Conservation (phyloP, 1,284 basidiomycete species). For the Serendipita sp. region DNA sequence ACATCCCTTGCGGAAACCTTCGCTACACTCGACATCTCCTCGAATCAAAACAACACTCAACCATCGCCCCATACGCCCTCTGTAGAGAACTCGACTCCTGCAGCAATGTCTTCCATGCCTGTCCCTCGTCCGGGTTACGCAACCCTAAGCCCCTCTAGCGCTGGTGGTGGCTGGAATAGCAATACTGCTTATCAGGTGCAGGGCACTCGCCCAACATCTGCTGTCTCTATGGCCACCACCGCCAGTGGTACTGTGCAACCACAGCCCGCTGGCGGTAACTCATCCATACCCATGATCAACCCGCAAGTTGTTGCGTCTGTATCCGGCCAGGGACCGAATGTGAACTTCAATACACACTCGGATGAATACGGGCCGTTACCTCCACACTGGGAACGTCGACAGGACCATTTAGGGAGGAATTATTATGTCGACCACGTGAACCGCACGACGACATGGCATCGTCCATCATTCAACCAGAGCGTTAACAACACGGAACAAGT, state of each 20-base stretch:
- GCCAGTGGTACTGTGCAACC: background rate
- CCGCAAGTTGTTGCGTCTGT: background rate
- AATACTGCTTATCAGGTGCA: background rate
- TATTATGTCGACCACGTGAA: slow-evolving; percentile 44
- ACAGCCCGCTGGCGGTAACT: background rate
- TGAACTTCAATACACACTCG: slow-evolving; percentile 34
- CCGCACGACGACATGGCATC: slow-evolving; percentile 42
- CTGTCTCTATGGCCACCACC: background rate
- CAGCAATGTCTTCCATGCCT: background rate
- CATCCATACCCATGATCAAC: background rate
- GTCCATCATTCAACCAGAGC: slow-evolving; percentile 23
- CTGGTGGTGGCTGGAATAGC: background rate
- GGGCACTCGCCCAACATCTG: background rate
- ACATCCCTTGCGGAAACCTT: slow-evolving; percentile 18
- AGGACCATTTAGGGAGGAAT: slow-evolving; percentile 41
- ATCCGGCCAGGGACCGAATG: background rate
- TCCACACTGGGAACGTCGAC: slow-evolving; percentile 41
- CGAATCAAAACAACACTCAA: background rate
- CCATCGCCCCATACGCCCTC: slow-evolving; percentile 11
- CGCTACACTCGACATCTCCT: background rate
- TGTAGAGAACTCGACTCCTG: background rate
- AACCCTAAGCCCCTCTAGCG: background rate
- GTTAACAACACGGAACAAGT: slow-evolving; percentile 23
- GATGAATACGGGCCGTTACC: slow-evolving; percentile 38
- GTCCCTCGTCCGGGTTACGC: background rate